Conservation (phyloP, 2,329 filamentous ascomycete genomes). For the Paecilomyces formosus region DNA sequence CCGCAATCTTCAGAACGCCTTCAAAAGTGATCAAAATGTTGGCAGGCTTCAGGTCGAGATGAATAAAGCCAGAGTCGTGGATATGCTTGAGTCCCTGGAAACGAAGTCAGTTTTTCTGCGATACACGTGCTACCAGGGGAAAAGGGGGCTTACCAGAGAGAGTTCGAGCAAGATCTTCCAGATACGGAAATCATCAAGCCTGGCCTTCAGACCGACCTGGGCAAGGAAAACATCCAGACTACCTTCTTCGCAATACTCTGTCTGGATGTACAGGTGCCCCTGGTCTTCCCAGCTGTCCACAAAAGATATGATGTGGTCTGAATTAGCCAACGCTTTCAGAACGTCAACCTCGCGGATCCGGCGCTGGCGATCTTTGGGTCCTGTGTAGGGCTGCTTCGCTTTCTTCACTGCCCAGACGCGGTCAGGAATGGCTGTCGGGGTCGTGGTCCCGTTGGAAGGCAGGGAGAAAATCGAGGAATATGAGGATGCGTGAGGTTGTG, state of each 20-base stretch:
- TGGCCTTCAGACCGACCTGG: slow-evolving; percentile 73
- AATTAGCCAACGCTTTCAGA: slow-evolving; percentile 66
- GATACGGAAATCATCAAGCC: slow-evolving; percentile 93
- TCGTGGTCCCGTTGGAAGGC: slow-evolving; percentile 42
- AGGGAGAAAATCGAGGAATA: slow-evolving; percentile 37
- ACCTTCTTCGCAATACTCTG: slow-evolving; percentile 92
- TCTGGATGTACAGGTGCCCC: slow-evolving; percentile 88
- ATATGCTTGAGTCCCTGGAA: slow-evolving; percentile 77
- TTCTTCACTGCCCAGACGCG: slow-evolving; percentile 91
- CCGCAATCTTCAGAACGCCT: slow-evolving; percentile 58
- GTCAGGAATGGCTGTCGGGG: slow-evolving; percentile 47
- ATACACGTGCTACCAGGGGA: not conserved
- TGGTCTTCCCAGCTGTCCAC: slow-evolving; percentile 83
- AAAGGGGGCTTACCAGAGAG: slow-evolving; percentile 56
- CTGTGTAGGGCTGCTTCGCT: slow-evolving; percentile 70
- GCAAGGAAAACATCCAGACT: slow-evolving; percentile 79
- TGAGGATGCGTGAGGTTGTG: slow-evolving; percentile 31
- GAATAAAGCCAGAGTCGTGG: slow-evolving; percentile 75
- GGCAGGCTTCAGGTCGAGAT: slow-evolving; percentile 59
- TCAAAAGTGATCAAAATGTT: slow-evolving; percentile 61
- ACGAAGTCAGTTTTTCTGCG: not conserved
- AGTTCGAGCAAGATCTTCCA: slow-evolving; percentile 96
- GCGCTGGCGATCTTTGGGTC: slow-evolving; percentile 68
- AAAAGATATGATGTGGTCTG: slow-evolving; percentile 79
- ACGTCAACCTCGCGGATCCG: slow-evolving; percentile 80